Base-by-base conservation (phyloP, 768 basidiomycete species). In the Solioccasus polychromus region DNA sequence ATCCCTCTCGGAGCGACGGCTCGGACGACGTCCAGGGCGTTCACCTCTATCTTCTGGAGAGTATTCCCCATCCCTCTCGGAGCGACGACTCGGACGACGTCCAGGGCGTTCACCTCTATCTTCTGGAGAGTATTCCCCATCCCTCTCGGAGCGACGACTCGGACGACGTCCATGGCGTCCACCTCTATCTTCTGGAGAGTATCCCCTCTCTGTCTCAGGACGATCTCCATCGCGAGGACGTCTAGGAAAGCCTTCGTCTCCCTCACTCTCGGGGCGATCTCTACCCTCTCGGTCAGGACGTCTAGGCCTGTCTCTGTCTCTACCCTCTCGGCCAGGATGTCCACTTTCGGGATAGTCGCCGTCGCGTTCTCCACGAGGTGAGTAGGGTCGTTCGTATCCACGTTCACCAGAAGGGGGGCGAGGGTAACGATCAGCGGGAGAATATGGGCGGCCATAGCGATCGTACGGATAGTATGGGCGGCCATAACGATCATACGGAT, bases 21-120 rank as follows among this genome's bases (percentile, higher is more conserved):
- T 31, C 4, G 30, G 30, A 11, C 30, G 30, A 31, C 30, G 30
- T 5, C 30, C 11, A 15, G 25, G 3, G 3, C 9, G 40, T 23
- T 39, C 45, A 15, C 40, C 40, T 18, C 44, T 24, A 54, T 42
- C 53, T 29, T 51, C 61, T 18, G 47, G 30, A 22, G 47, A 39
- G 18, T 34, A 35, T 4, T 44, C 50, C 1, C 41, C 55, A 8
- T 22, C n/a, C n/a, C n/a, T n/a, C 14, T 31, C 30, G 15, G 30
- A 31, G 30, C 11, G 5, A 9, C 5, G 11, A 31, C 30, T 31
- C 4, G 30, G 30, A 11, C 30, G 30, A 31, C 30, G 30, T 5
- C 30, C 11, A 15, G 11, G 26, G 26, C 26, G 30, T 15, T 31
- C 30, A 15, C 30, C 30, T 8, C 11, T 5, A 31, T 31, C 30